A percentile compares a stretch with the other conserved stretches of the same genome.
phyloP scores from a whole-genome alignment of 1,284 basidiomycete genomes.

The Papiliotrema flavescens region DNA sequence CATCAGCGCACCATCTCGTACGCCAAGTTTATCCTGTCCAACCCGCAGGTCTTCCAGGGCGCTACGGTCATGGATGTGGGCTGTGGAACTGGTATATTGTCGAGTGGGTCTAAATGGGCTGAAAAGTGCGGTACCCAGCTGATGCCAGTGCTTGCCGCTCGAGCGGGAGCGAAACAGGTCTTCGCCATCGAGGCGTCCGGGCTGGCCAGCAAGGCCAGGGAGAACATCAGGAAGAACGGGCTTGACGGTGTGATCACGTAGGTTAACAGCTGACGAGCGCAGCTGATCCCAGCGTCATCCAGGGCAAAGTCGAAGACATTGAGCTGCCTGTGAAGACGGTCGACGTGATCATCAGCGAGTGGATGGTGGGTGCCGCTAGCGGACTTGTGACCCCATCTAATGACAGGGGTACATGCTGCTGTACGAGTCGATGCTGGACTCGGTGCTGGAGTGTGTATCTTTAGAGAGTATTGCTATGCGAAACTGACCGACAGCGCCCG shows the following conservation, averaged over 20 bases:
- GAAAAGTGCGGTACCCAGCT: not conserved
- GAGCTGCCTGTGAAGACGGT: constrained; percentile 66
- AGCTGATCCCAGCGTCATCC: constrained; percentile 62
- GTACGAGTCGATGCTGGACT: constrained; percentile 97
- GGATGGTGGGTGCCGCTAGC: constrained; percentile 65
- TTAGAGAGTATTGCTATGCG: not conserved
- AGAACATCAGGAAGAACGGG: constrained; percentile 77
- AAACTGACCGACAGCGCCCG: constrained; percentile 56
- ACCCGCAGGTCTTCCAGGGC: constrained; percentile 75
- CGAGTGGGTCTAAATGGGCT: constrained; percentile 48
- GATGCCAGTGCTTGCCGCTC: constrained; percentile 71
- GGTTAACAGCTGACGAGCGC: constrained; percentile 21
- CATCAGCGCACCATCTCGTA: constrained; percentile 76
- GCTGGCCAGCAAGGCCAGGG: constrained; percentile 75
- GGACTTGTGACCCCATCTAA: not conserved
- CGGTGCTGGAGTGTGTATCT: constrained; percentile 61
- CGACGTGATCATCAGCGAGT: constrained; percentile 92
- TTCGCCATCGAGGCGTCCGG: constrained; percentile 90
- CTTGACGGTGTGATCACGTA: constrained; percentile 72
- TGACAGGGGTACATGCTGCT: constrained; percentile 68
- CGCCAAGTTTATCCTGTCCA: constrained; percentile 84
- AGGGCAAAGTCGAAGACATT: constrained; percentile 85
- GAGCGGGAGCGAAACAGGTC: constrained; percentile 86
- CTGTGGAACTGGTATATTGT: constrained; percentile 89
- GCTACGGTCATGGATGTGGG: constrained; percentile 92